Evolutionary conservation across 192 early-diverging fungal species (phyloP).

Genomic region (Blastocladiella britannica): DNA sequence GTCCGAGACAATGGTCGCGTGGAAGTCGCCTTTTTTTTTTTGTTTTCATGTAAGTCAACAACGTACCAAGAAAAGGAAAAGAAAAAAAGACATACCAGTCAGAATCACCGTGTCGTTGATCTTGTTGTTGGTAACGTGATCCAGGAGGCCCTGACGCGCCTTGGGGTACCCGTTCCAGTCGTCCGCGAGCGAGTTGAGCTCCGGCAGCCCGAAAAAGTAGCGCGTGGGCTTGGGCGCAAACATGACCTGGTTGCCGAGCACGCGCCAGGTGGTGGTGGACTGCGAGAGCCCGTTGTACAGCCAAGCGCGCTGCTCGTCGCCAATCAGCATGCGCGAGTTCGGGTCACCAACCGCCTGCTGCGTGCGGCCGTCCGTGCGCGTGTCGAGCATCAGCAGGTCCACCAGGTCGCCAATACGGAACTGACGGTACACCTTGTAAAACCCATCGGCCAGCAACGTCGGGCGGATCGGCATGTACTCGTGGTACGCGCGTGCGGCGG

Average conservation of each 20-base stretch:
- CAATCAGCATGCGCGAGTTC: constrained; percentile 9
- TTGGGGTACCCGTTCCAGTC: constrained; percentile 12
- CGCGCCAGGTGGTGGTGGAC: constrained; percentile 12
- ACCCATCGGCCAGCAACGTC: constrained; percentile 1
- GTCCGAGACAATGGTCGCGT: background rate
- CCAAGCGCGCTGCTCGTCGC: constrained; percentile 16
- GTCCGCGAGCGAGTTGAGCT: no score
- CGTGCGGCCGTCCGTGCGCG: constrained; percentile 15
- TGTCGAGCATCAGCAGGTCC: constrained; percentile 21
- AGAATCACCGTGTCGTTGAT: constrained; percentile 14
- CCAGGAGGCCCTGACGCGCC: constrained; percentile 9
- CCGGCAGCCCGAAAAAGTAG: no score
- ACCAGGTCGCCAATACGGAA: constrained; percentile 17
- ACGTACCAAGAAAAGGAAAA: no score
- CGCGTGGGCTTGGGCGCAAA: no score
- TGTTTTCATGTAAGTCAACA: no score
- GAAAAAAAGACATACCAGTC: no score
- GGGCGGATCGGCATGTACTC: constrained; percentile 20
- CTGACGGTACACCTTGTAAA: constrained; percentile 14
- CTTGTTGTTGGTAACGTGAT: constrained; percentile 4
- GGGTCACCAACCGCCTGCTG: background rate
- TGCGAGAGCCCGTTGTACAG: constrained; percentile 7
- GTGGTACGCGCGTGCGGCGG: constrained; percentile 18
- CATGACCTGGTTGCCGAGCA: constrained; percentile 20
- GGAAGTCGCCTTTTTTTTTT: background rate